phyloP scores from a whole-genome alignment of 169 alveolate genomes.

The Babesia ovata region DNA sequence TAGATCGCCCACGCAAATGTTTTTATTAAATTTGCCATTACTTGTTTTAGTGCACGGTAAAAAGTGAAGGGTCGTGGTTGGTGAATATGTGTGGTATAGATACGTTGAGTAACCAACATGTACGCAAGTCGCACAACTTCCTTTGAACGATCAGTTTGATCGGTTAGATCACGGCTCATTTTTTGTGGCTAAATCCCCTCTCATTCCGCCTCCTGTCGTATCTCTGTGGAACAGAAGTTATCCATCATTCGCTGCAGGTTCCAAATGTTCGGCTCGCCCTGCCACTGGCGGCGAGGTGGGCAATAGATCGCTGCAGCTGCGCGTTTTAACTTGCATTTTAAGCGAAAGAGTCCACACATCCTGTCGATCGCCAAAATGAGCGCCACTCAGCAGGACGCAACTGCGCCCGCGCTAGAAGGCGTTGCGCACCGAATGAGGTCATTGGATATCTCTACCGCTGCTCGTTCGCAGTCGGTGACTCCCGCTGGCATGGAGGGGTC shows the following conservation, averaged over 20 bases:
- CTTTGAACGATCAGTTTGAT: no score
- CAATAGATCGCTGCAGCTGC: neutral
- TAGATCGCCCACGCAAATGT: no score
- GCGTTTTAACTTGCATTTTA: neutral
- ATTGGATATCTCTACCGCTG: neutral
- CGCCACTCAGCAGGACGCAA: neutral
- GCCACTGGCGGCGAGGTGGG: neutral
- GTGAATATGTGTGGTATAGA: no score
- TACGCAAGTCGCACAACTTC: no score
- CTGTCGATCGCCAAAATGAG: neutral
- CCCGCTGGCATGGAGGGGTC: neutral
- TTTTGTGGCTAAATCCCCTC: neutral
- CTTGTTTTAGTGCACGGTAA: no score
- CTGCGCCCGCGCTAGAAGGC: neutral
- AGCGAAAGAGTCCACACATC: neutral
- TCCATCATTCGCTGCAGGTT: neutral
- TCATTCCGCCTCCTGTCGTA: neutral
- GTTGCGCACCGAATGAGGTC: constrained; percentile 7
- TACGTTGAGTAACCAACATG: no score
- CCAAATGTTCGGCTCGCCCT: neutral
- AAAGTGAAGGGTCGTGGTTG: no score
- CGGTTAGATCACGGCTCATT: no score
- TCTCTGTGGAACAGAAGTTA: neutral
- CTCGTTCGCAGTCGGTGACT: neutral
- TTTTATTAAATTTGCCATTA: no score